phyloP scores from a whole-genome alignment of 1,284 basidiomycete genomes.

The Kalmanozyma brasiliensis region DNA sequence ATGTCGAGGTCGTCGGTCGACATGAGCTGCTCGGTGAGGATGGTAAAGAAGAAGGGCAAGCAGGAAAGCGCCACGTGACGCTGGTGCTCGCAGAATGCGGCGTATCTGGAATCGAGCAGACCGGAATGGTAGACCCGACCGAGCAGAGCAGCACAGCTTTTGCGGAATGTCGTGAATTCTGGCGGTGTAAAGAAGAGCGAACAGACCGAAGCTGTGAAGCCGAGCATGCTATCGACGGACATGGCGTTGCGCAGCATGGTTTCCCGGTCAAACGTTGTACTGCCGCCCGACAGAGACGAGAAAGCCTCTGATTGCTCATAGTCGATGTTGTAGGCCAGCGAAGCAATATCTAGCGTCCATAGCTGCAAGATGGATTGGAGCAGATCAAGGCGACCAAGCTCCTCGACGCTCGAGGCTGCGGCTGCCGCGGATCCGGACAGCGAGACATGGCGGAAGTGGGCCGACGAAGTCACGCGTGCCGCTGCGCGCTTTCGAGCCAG shows the following conservation, averaged over 20 bases:
- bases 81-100: conserved; percentile 28
- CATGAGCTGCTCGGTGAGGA: conserved; percentile 48
- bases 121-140: conserved; percentile 23
- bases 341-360: conserved; percentile 51
- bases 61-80: conserved; percentile 29
- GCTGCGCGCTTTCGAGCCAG: conserved; percentile 32
- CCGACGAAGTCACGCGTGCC: conserved; percentile 16
- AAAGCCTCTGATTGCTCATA: conserved; percentile 11
- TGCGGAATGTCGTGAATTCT: conserved; percentile 31
- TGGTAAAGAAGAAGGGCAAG: conserved; percentile 39
- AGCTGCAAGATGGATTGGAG: conserved; percentile 57
- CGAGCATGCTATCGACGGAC: conserved; percentile 46
- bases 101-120: conserved; percentile 14
- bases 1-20: conserved; percentile 27
- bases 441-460: conserved; percentile 25
- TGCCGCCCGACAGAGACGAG: conserved; percentile 18
- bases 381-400: conserved; percentile 48
- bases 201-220: conserved; percentile 31
- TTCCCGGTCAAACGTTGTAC: conserved; percentile 32
- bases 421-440: conserved; percentile 26
- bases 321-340: conserved; percentile 42
- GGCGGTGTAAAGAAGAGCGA: conserved; percentile 32
- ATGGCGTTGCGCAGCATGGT: conserved; percentile 34
- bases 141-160: conserved; percentile 19
- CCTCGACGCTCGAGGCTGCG: conserved; percentile 42